Percentiles rank a stretch among this genome's conserved stretches.
Evolutionary conservation across 225 moss, liverwort and hornwort species (phyloP).

Genomic region (Physcomitrium patens): DNA sequence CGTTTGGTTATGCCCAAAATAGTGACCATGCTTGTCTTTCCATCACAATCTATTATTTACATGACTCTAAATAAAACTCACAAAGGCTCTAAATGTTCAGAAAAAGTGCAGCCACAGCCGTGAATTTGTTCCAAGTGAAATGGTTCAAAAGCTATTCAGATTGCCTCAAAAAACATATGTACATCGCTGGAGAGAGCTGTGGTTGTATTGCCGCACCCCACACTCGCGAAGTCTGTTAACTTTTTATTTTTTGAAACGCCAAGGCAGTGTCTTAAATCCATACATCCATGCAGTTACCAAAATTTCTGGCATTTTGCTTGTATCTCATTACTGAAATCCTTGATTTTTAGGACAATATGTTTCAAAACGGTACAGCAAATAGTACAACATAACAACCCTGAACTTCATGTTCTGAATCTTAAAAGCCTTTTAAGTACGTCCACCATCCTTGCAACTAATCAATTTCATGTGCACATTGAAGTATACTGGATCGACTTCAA

Average conservation of each 20-base stretch:
- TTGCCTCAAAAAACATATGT: conserved; percentile 14
- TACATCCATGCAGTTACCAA: background rate
- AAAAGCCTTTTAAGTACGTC: conserved; percentile 31
- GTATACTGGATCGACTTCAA: no score
- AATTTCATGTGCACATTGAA: no score
- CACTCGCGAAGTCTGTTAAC: background rate
- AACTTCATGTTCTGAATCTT: conserved; percentile 16
- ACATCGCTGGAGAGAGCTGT: conserved; percentile 28
- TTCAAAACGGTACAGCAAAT: conserved; percentile 24
- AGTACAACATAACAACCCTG: conserved; percentile 23
- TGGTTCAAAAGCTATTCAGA: conserved; percentile 28
- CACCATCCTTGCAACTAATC: background rate
- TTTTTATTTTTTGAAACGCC: background rate
- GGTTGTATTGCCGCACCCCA: background rate
- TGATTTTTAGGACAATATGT: conserved; percentile 26
- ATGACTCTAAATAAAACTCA: no score
- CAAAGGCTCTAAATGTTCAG: no score
- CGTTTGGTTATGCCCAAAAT: conserved; percentile 15
- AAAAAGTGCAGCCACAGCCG: background rate
- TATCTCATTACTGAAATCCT: background rate
- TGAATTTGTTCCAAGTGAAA: conserved; percentile 6
- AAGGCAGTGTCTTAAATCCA: background rate
- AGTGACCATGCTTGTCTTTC: background rate
- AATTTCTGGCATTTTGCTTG: background rate
- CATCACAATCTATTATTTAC: background rate